Evolutionary conservation across 2,329 filamentous ascomycete genomes (phyloP).

Genomic region (Bimuria novae-zelandiae): DNA sequence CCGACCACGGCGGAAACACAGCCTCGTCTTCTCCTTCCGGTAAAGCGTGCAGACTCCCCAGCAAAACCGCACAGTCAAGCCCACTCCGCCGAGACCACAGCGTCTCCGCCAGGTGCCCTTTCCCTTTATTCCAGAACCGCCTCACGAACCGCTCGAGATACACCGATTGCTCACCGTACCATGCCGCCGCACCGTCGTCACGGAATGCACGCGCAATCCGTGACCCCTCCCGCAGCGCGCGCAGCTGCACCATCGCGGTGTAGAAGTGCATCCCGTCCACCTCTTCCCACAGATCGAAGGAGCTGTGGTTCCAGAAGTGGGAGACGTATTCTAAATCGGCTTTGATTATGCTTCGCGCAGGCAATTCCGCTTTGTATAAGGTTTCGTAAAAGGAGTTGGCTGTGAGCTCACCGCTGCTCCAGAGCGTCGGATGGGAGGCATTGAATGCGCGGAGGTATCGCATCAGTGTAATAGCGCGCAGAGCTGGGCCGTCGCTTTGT

Average conservation of each 20-base stretch:
- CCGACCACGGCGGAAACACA: conserved; percentile 42
- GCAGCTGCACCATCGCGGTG: conserved; percentile 45
- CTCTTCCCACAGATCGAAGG: conserved; percentile 54
- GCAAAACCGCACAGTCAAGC: conserved; percentile 46
- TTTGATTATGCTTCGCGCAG: conserved; percentile 49
- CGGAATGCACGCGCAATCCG: conserved; percentile 39
- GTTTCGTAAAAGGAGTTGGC: conserved; percentile 34
- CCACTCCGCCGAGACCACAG: conserved; percentile 40
- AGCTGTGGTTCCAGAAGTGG: conserved; percentile 47
- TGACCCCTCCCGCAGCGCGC: conserved; percentile 43
- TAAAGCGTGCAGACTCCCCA: conserved; percentile 45
- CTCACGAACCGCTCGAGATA: conserved; percentile 39
- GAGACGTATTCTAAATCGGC: conserved; percentile 52
- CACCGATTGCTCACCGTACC: conserved; percentile 45
- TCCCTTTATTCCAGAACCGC: conserved; percentile 46
- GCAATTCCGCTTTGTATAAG: conserved; percentile 45
- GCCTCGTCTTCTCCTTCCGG: conserved; percentile 19
- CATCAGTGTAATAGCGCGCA: conserved; percentile 74
- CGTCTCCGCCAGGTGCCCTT: conserved; percentile 45
- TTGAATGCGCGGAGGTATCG: conserved; percentile 59
- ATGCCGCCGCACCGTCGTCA: conserved; percentile 44
- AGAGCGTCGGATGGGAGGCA: conserved; percentile 59
- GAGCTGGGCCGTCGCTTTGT: conserved; percentile 77
- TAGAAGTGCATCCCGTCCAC: conserved; percentile 51
- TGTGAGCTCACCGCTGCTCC: conserved; percentile 62